phyloP scores from a whole-genome alignment of 2,329 filamentous ascomycete genomes.

The Nemania sp. region DNA sequence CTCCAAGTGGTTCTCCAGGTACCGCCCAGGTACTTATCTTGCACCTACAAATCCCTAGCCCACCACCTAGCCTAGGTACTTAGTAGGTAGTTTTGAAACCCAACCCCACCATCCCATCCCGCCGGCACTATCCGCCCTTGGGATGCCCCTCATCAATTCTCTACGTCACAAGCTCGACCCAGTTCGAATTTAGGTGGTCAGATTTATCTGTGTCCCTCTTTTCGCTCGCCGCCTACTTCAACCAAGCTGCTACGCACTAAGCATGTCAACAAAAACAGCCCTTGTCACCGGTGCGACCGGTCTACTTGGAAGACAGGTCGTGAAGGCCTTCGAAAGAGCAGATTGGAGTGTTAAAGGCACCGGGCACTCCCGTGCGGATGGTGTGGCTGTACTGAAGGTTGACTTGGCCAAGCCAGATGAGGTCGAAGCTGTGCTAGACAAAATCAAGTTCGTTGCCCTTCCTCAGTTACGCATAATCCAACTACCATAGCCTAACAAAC shows the following conservation, averaged over 20 bases:
- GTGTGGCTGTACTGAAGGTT: conserved; percentile 73
- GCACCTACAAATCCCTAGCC: not conserved
- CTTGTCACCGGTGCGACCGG: conserved; percentile 88
- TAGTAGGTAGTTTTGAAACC: no score
- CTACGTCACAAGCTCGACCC: conserved; percentile 28
- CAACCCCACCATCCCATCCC: not conserved
- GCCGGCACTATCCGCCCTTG: not conserved
- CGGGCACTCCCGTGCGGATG: conserved; percentile 79
- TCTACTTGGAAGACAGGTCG: conserved; percentile 82
- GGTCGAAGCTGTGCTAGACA: conserved; percentile 63
- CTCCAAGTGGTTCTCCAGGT: not conserved
- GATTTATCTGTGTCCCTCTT: not conserved
- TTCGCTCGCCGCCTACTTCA: not conserved
- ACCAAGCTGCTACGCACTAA: not conserved
- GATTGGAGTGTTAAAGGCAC: conserved; percentile 80
- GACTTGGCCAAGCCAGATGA: conserved; percentile 62
- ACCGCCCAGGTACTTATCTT: not conserved
- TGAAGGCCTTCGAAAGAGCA: conserved; percentile 74
- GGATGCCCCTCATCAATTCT: conserved; percentile 17
- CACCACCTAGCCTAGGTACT: not conserved
- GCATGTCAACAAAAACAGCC: conserved; percentile 63
- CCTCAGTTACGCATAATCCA: not conserved
- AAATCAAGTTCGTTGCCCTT: conserved; percentile 62
- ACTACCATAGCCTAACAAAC: conserved; percentile 32
- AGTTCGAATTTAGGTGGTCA: not conserved